Evolutionary conservation across 768 basidiomycete species (phyloP), one percentile per base, ranked within the genome.

Genomic region (Amanita brunnescens): DNA sequence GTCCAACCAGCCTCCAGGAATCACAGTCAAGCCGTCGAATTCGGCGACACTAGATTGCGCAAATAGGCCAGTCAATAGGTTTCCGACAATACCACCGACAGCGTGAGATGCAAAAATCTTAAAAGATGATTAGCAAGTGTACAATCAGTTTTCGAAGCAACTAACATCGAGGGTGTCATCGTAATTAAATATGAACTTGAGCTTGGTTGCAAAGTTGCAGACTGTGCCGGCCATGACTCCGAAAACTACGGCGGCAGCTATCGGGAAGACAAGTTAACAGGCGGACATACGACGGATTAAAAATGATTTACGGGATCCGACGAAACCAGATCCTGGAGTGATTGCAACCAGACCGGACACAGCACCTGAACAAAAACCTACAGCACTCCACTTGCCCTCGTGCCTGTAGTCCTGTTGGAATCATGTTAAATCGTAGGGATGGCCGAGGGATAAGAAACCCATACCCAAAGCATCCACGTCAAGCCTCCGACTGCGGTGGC

Each of bases 331-430:
- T 7, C 69, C 89, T n/a, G 88, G 89, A 0, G 87, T 91, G 54
- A 93, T 92, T 26, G 88, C 89, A 16, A 95, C 92, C 2, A 93
- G 80, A 38, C 92, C 95, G 6, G 84, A 74, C 53, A 97, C 90
- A 30, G 91, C 91, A 16, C 95, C 95, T 2, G 93, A 92, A 68
- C 95, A 98, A 70, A 95, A 95, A 6, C 93, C 92, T 54, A 97
- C 91, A 1, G 81, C 86, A 46, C 81, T 84, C 93, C 92, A 96
- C 64, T 96, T 95, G 65, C 78, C 78, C 67, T 96, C 94, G 42
- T 96, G 77, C 52, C 94, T 83, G 67, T 81, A 97, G 72, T 98
- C 94, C 77, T 84, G 10, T 24, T 23, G 21, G 14, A 35, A 32
- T 5, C n/a, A 7, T n/a, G 30, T 13, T 48, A 38, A 32, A 20